Evolutionary conservation across 2,329 filamentous ascomycete species (phyloP), one percentile per base, ranked within the genome.

Genomic region (Beauveria sp.): DNA sequence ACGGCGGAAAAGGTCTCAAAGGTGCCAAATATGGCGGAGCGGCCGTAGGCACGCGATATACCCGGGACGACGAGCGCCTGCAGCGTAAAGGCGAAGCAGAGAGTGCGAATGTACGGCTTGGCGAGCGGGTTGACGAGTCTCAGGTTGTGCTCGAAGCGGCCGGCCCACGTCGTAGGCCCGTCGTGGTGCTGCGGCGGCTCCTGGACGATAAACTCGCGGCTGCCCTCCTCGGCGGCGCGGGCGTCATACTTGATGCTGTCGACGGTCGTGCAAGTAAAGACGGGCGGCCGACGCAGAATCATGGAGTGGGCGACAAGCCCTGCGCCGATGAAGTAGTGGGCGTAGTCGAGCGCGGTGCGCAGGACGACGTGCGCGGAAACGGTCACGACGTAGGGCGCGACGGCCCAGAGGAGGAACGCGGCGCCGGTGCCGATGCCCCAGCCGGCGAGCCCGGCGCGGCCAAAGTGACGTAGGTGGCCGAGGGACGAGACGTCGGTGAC

Each of bases 401-500:
- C 65, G 12, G 71, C 69, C 40, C 68, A 68, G 20, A 70, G 65
- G 7, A 72, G 60, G 10, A 66, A 63, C 0, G 70, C 73, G 0
- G 67, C 66, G 14, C 72, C 74, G 5, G 69, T 68, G 1, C 73
- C 73, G 1, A 72, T 63, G 47, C 71, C 74, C 73, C 74, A 75
- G 34, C 74, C 73, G 2, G 67, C 67, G 20, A 75, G 63, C 0
- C 69, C 72, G n/a, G 64, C 58, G 50, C 65, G 65, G 20, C 72
- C 70, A 43, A 73, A 71, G 12, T 69, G 66, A 0, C 69, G 67
- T 14, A 70, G 56, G 67, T 68, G 67, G 16, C 69, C 69, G n/a
- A 75, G 51, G 55, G 70, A 72, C 2, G 69, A 70, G 2, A 75
- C 63, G 18, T 75, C 73, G 56, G 67, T 71, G 5, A 67, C 67